Conservation (phyloP, 1,284 basidiomycete genomes). For the Papiliotrema nemorosa region DNA sequence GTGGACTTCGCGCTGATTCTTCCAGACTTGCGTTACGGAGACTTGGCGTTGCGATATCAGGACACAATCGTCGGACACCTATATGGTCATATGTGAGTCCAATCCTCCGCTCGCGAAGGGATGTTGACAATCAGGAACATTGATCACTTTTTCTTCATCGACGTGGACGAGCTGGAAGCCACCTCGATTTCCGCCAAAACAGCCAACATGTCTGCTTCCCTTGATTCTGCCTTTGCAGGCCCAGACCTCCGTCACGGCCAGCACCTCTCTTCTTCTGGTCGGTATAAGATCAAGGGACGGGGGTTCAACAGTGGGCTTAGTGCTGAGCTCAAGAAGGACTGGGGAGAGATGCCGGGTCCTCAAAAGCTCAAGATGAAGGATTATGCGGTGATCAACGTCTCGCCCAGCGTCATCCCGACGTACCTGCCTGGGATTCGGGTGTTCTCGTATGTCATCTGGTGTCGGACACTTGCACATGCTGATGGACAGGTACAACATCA, state of each 20-base stretch:
- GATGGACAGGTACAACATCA: conserved; percentile 58
- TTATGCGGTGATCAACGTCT: conserved; percentile 71
- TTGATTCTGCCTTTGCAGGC: conserved; percentile 10
- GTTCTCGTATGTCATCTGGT: conserved; percentile 56
- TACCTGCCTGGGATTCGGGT: conserved; percentile 79
- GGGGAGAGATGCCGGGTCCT: conserved; percentile 48
- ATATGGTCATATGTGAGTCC: conserved; percentile 63
- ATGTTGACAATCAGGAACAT: conserved; percentile 39
- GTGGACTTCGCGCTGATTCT: conserved; percentile 10
- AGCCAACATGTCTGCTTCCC: conserved; percentile 1
- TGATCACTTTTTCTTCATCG: conserved; percentile 52
- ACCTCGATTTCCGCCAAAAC: not conserved
- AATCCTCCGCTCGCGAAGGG: too few relatives aligned
- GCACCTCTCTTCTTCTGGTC: conserved; percentile 22
- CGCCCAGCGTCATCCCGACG: conserved; percentile 81
- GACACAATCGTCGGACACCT: conserved; percentile 87
- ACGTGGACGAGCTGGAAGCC: conserved; percentile 44
- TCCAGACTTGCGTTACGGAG: conserved; percentile 73
- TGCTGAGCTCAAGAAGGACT: conserved; percentile 43
- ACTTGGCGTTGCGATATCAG: conserved; percentile 76
- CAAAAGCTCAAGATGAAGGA: conserved; percentile 61
- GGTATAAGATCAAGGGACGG: conserved; percentile 26
- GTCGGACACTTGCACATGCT: not conserved
- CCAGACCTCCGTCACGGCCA: conserved; percentile 26
- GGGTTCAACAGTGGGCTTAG: conserved; percentile 25